Conservation (phyloP, 2,329 filamentous ascomycete species). For the Epicoccum sorghinum region DNA sequence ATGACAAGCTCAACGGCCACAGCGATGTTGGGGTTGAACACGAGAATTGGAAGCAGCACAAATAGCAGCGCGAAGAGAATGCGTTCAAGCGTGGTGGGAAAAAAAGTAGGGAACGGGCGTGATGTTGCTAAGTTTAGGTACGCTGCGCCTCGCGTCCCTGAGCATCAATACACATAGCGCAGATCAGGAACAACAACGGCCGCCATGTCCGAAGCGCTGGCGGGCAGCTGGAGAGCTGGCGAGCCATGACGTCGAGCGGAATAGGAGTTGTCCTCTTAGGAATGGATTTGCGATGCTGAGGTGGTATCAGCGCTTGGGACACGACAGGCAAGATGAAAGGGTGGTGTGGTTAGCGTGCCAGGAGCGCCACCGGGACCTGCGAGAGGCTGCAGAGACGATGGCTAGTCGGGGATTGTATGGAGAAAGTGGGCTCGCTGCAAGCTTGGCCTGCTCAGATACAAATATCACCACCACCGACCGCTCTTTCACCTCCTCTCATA, state of each 20-base stretch:
- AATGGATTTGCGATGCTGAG: constrained; percentile 23
- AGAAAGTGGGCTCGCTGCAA: constrained; percentile 33
- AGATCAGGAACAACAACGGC: constrained; percentile 38
- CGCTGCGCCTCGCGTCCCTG: constrained; percentile 41
- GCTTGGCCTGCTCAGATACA: constrained; percentile 42
- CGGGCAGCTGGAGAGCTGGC: constrained; percentile 18
- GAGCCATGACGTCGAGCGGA: constrained; percentile 33
- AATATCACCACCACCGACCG: constrained; percentile 45
- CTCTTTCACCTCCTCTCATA: constrained; percentile 42
- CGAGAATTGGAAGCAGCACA: constrained; percentile 20
- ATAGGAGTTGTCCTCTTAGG: constrained; percentile 30
- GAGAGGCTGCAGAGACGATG: constrained; percentile 28
- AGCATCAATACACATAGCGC: constrained; percentile 30
- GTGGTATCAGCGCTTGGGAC: constrained; percentile 18
- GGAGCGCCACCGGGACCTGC: constrained; percentile 34
- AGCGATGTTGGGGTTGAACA: constrained; percentile 17
- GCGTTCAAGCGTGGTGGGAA: constrained; percentile 18
- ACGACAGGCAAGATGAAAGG: constrained; percentile 20
- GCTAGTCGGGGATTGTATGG: constrained; percentile 38
- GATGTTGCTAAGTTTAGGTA: constrained; percentile 43
- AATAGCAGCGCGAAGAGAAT: constrained; percentile 25
- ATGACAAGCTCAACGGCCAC: constrained; percentile 9
- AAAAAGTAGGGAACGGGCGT: constrained; percentile 23
- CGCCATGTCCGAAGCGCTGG: constrained; percentile 26
- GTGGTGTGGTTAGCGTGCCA: constrained; percentile 18